phyloP scores from a whole-genome alignment of 768 basidiomycete genomes.

The Pulveroboletus sp. region DNA sequence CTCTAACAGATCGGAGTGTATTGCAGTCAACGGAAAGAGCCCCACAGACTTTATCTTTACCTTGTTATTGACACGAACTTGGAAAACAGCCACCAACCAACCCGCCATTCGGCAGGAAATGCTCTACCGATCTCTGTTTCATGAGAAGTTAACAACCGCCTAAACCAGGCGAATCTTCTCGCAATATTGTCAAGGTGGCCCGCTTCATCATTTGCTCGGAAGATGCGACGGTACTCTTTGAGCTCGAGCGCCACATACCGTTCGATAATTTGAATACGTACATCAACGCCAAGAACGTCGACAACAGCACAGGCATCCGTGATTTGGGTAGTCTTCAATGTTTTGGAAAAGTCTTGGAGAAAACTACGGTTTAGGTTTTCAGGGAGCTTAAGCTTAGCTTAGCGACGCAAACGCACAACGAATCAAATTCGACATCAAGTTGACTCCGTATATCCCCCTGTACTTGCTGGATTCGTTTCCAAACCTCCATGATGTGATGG shows the following conservation, averaged over 20 bases:
- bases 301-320: constrained; percentile 85
- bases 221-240: constrained; percentile 95
- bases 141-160: constrained; percentile 77
- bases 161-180: constrained; percentile 93
- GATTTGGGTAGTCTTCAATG: constrained; percentile 61
- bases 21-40: not conserved
- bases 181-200: constrained; percentile 95
- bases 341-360: constrained; percentile 71
- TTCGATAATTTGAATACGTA: constrained; percentile 77
- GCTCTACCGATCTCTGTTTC: constrained; percentile 83
- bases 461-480: constrained; percentile 75
- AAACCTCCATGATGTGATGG: constrained; percentile 72
- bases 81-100: constrained; percentile 75
- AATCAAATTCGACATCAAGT: constrained; percentile 89
- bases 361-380: constrained; percentile 49
- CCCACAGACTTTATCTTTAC: constrained; percentile 36
- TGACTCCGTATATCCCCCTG: constrained; percentile 80
- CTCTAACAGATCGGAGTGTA: constrained; percentile 41
- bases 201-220: constrained; percentile 89
- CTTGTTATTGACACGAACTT: constrained; percentile 91
- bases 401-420: constrained; percentile 62
- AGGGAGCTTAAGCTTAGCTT: not conserved
- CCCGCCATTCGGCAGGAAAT: constrained; percentile 85
- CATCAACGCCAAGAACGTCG: constrained; percentile 85
- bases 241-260: constrained; percentile 88